phyloP scores from a whole-genome alignment of 352 stramenopile genomes.

The Globisporangium abappressorium region DNA sequence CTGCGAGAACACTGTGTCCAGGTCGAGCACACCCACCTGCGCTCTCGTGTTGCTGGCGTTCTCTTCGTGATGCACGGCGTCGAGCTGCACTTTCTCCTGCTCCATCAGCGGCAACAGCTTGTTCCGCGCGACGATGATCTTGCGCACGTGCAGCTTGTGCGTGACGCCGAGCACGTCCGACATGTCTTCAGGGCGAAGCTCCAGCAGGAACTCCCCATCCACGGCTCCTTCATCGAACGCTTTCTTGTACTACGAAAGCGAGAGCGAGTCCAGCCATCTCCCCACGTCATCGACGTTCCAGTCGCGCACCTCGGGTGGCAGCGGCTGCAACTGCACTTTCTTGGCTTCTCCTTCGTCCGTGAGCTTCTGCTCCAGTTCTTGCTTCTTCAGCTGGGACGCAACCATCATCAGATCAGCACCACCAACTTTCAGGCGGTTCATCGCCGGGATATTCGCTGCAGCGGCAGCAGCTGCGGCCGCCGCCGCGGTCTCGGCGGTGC shows the following conservation, averaged over 20 bases:
- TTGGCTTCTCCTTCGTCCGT: constrained; percentile 64
- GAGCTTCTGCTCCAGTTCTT: constrained; percentile 54
- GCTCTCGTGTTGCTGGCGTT: constrained; percentile 31
- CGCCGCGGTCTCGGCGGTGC: constrained; percentile 86
- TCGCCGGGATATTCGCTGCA: constrained; percentile 85
- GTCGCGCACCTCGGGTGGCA: constrained; percentile 67
- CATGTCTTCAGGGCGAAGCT: constrained; percentile 91
- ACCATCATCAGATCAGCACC: constrained; percentile 57
- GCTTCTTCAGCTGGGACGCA: constrained; percentile 70
- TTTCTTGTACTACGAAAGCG: constrained; percentile 87
- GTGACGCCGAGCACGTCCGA: constrained; percentile 86
- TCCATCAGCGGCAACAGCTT: constrained; percentile 86
- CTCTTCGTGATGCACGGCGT: constrained; percentile 54
- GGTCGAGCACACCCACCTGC: constrained; percentile 27
- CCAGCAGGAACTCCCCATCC: constrained; percentile 91
- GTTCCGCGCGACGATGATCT: constrained; percentile 83
- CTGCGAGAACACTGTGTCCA: constrained; percentile 88
- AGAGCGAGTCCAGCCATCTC: constrained; percentile 90
- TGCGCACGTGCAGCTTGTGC: constrained; percentile 91
- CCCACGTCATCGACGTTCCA: constrained; percentile 92
- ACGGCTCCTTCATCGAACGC: constrained; percentile 89
- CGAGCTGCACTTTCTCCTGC: constrained; percentile 69
- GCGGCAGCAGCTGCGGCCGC: constrained; percentile 81
- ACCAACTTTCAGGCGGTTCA: constrained; percentile 69
- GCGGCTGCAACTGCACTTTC: constrained; percentile 43